Percentiles rank a stretch among this genome's conserved stretches.
Evolutionary conservation across 768 basidiomycete genomes (phyloP).

Genomic region (Psilocybe cyanescens): DNA sequence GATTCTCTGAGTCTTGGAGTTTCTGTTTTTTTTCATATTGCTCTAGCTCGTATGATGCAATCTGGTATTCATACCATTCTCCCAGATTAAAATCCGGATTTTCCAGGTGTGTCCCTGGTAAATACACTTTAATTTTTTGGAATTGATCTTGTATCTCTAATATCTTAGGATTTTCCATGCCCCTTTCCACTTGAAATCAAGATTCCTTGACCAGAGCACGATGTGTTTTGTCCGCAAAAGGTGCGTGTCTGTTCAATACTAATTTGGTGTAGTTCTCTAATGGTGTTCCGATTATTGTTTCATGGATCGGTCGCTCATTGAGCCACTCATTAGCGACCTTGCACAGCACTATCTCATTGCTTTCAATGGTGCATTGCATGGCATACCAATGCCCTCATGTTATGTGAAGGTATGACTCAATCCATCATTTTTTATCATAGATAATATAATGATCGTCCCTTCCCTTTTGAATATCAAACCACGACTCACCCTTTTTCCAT

Average conservation of each 20-base stretch:
- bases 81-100: constrained; percentile 1
- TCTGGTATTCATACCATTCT: constrained; percentile 1
- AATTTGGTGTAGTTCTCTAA: neutral
- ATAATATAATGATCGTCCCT: too few species aligned
- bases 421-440: too few species aligned
- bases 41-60: neutral
- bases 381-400: constrained; percentile 9
- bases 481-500: neutral
- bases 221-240: neutral
- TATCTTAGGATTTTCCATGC: neutral
- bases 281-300: neutral
- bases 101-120: neutral
- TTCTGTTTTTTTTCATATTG: neutral
- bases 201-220: neutral
- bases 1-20: neutral
- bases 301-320: neutral
- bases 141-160: neutral
- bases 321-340: neutral
- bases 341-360: neutral
- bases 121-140: neutral
- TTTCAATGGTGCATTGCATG: neutral
- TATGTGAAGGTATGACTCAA: neutral
- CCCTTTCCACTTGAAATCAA: neutral
- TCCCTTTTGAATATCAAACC: too few species aligned
- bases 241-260: neutral